Percentiles rank a stretch among this genome's conserved stretches.
Conservation (phyloP, 2,329 filamentous ascomycete genomes). For the Diaporthe citri region DNA sequence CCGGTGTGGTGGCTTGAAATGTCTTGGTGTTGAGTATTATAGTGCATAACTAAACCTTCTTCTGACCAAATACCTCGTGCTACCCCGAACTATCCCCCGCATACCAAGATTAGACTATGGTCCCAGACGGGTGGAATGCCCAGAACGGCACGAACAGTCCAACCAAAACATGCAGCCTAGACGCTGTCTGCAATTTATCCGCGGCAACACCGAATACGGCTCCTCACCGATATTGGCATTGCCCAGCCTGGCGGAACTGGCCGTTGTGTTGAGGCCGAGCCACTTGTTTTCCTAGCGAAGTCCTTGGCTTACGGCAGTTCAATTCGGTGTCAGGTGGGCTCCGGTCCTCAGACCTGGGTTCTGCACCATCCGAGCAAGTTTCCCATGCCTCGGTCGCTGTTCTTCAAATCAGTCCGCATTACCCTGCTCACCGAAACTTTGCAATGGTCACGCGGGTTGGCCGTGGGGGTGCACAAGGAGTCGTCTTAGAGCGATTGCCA, state of each 20-base stretch:
- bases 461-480: background rate
- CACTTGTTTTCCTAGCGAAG: conserved; percentile 10
- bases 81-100: conserved; percentile 14
- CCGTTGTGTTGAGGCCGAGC: conserved; percentile 10
- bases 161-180: background rate
- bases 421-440: background rate
- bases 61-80: background rate
- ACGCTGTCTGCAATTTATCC: background rate
- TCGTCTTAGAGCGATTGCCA: background rate
- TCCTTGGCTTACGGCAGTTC: conserved; percentile 19
- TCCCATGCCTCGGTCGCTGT: background rate
- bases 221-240: conserved; percentile 1
- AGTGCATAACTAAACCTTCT: background rate
- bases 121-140: background rate
- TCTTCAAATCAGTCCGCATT: background rate
- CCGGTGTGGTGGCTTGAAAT: background rate
- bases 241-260: background rate
- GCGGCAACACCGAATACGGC: background rate
- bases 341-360: background rate
- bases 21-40: conserved; percentile 11
- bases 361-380: background rate
- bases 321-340: background rate
- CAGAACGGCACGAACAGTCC: background rate
- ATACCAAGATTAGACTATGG: background rate
- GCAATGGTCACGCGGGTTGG: background rate